Conservation (phyloP, 805 yeast species). For the Pichia phayaonensis region DNA sequence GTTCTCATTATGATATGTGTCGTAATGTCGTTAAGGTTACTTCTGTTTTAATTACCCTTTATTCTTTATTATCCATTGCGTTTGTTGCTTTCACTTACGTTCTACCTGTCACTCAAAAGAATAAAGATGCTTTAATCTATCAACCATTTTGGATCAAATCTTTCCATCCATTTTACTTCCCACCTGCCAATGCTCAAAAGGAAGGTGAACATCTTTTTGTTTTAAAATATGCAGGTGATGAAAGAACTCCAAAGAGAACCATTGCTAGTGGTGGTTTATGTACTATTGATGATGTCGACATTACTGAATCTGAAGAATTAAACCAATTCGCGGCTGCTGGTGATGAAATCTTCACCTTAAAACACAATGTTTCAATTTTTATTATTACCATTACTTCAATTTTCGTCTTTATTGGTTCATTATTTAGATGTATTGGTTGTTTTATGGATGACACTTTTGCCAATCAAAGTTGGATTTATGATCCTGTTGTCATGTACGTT, state of each 20-base stretch:
- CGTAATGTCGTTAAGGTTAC: conserved; percentile 48
- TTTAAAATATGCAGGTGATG: conserved; percentile 12
- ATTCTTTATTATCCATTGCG: conserved; percentile 44
- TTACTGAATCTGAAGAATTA: conserved; percentile 14
- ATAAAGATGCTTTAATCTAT: conserved; percentile 43
- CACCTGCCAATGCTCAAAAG: conserved; percentile 42
- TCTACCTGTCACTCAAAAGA: conserved; percentile 46
- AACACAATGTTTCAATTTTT: conserved; percentile 44
- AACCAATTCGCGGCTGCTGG: conserved; percentile 18
- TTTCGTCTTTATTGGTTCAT: conserved; percentile 42
- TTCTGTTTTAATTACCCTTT: conserved; percentile 37
- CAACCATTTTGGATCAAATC: conserved; percentile 78
- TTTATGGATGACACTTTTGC: conserved; percentile 30
- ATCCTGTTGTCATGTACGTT: conserved; percentile 56
- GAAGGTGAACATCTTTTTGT: conserved; percentile 21
- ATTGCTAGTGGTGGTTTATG: conserved; percentile 22
- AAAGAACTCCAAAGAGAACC: conserved; percentile 20
- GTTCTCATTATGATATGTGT: conserved; percentile 40
- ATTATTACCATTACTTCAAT: conserved; percentile 40
- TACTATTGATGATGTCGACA: conserved; percentile 6
- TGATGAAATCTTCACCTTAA: conserved; percentile 24
- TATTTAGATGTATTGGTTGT: conserved; percentile 42
- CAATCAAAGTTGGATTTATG: conserved; percentile 36
- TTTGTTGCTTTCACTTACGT: conserved; percentile 45
- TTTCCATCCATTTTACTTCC: conserved; percentile 52